phyloP scores from a whole-genome alignment of 495 filamentous ascomycete genomes.

The Letharia lupina region DNA sequence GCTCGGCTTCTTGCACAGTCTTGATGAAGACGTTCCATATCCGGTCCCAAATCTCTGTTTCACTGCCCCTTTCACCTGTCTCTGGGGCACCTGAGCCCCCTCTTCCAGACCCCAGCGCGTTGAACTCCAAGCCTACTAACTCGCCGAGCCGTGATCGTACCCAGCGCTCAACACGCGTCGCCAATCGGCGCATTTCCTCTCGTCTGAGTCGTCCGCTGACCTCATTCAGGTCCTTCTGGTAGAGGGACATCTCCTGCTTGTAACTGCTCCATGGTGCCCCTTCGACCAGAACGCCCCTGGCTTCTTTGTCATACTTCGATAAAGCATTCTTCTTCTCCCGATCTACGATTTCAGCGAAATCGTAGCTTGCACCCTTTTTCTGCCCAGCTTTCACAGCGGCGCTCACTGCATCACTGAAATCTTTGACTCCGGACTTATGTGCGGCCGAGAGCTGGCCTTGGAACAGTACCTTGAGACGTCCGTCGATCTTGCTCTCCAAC shows the following conservation, averaged over 20 bases:
- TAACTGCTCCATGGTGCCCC: conserved; percentile 77
- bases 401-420: conserved; percentile 80
- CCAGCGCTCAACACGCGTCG: conserved; percentile 84
- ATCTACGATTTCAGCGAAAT: conserved; percentile 90
- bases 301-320: conserved; percentile 68
- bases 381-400: conserved; percentile 80
- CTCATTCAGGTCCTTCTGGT: conserved; percentile 76
- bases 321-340: conserved; percentile 68
- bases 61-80: conserved; percentile 56
- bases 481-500: conserved; percentile 77
- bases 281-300: conserved; percentile 60
- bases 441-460: conserved; percentile 76
- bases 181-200: conserved; percentile 92
- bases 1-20: conserved; percentile 79
- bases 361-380: conserved; percentile 79
- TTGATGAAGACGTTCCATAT: conserved; percentile 82
- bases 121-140: conserved; percentile 87
- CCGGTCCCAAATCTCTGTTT: conserved; percentile 91
- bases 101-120: conserved; percentile 79
- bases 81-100: conserved; percentile 74
- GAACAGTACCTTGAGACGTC: conserved; percentile 77
- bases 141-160: conserved; percentile 80
- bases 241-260: conserved; percentile 51
- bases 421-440: conserved; percentile 79
- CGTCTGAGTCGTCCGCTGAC: conserved; percentile 72